Percentiles rank a stretch among this genome's conserved stretches.
These are phyloP conservation scores for Fragilariopsis cylindrus DNA, from an alignment of 108 stramenopile genomes.

Conservation along the genomic window DNA sequence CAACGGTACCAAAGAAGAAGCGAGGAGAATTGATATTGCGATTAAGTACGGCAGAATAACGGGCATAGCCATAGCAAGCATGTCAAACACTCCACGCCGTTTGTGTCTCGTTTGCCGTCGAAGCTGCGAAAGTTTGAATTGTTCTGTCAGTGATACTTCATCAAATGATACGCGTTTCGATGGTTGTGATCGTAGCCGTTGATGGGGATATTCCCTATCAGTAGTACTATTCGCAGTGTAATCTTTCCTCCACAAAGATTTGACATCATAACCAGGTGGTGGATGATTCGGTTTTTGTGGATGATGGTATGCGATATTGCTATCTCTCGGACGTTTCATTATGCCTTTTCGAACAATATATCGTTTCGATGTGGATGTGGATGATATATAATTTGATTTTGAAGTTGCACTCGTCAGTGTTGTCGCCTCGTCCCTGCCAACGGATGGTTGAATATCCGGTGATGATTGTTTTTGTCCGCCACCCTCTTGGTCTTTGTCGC, in stretches of 20 bases:
- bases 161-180: constrained; percentile 12
- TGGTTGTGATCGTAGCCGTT: too few relatives aligned
- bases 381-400: too few relatives aligned
- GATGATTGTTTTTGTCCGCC: too few relatives aligned
- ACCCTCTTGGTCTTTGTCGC: too few relatives aligned
- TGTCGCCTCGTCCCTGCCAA: too few relatives aligned
- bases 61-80: constrained; percentile 14
- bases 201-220: not conserved
- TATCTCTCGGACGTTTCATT: constrained; percentile 18
- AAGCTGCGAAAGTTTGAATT: not conserved
- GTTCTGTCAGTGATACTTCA: not conserved
- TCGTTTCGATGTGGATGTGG: too few relatives aligned
- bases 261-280: not conserved
- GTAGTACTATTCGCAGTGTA: not conserved
- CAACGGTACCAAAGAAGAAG: constrained; percentile 8
- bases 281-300: not conserved
- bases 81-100: not conserved
- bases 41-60: constrained; percentile 11
- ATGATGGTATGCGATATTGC: constrained; percentile 14
- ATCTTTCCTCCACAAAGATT: too few relatives aligned
- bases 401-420: too few relatives aligned
- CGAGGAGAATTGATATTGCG: constrained; percentile 12
- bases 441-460: too few relatives aligned
- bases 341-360: not conserved
- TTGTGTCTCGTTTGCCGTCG: not conserved